A percentile compares a stretch with the other conserved stretches of the same genome.
phyloP scores from a whole-genome alignment of 768 basidiomycete genomes.

The Gloeophyllum trabeum region DNA sequence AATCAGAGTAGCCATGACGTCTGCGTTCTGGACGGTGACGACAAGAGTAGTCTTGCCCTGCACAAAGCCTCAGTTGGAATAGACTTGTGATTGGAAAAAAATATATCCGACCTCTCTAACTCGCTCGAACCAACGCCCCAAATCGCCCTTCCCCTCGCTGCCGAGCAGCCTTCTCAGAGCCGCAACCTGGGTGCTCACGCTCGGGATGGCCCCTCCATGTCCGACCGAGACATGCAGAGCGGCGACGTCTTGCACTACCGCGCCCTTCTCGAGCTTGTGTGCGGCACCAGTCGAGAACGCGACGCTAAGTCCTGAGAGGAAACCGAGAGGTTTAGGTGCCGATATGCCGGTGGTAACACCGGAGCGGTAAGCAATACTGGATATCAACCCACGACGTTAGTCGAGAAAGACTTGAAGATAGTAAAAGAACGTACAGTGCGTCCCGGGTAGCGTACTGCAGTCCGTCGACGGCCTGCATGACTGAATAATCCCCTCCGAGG shows the following conservation, averaged over 20 bases:
- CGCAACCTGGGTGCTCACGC: slow-evolving; percentile 61
- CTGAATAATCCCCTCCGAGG: slow-evolving; percentile 21
- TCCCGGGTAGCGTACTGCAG: slow-evolving; percentile 54
- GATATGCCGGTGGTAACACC: slow-evolving; percentile 66
- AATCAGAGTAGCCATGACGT: slow-evolving; percentile 57
- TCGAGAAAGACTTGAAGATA: background rate
- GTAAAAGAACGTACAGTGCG: slow-evolving; percentile 28
- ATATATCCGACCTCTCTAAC: slow-evolving; percentile 38
- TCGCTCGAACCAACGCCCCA: slow-evolving; percentile 22
- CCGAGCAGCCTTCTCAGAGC: slow-evolving; percentile 42
- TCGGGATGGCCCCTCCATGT: slow-evolving; percentile 29
- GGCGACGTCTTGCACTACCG: slow-evolving; percentile 52
- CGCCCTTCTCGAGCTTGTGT: slow-evolving; percentile 47
- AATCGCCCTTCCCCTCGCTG: slow-evolving; percentile 24
- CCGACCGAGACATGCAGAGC: slow-evolving; percentile 58
- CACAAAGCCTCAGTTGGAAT: background rate
- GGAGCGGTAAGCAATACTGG: slow-evolving; percentile 45
- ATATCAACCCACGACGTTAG: background rate
- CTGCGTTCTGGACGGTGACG: slow-evolving; percentile 50
- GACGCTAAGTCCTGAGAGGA: slow-evolving; percentile 53
- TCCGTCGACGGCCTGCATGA: slow-evolving; percentile 63
- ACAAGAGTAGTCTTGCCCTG: slow-evolving; percentile 53
- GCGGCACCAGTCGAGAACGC: slow-evolving; percentile 48
- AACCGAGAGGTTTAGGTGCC: slow-evolving; percentile 42
- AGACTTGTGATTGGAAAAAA: slow-evolving; percentile 5